Conservation (phyloP, 495 filamentous ascomycete genomes). For the Penicillium macrosclerotiorum region DNA sequence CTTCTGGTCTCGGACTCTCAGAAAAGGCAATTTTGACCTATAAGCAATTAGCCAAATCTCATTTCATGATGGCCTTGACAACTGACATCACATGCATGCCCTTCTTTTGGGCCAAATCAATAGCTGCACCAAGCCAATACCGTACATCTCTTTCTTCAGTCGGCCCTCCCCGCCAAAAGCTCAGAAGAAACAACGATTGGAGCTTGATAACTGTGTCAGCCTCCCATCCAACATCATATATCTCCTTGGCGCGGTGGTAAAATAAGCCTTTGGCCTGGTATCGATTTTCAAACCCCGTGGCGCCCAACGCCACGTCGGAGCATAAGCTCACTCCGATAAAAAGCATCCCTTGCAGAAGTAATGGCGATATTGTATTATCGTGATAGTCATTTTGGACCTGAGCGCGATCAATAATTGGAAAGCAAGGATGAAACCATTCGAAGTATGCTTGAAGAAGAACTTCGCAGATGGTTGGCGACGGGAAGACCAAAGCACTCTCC, state of each 20-base stretch:
- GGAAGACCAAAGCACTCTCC: slow-evolving; percentile 38
- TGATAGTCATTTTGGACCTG: slow-evolving; percentile 25
- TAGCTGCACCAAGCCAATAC: slow-evolving; percentile 44
- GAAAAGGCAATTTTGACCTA: slow-evolving; percentile 38
- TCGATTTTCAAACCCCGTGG: slow-evolving; percentile 31
- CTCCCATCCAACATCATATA: slow-evolving; percentile 45
- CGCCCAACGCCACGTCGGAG: slow-evolving; percentile 28
- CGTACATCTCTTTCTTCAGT: slow-evolving; percentile 41
- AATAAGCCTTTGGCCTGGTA: slow-evolving; percentile 40
- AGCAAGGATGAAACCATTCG: slow-evolving; percentile 47
- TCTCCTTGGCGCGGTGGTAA: slow-evolving; percentile 41
- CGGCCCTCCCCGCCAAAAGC: slow-evolving; percentile 42
- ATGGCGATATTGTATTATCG: slow-evolving; percentile 32
- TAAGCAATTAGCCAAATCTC: slow-evolving; percentile 6
- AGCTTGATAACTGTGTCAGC: slow-evolving; percentile 35
- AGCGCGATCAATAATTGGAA: slow-evolving; percentile 37
- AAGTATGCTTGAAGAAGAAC: slow-evolving; percentile 40
- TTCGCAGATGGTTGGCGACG: slow-evolving; percentile 28
- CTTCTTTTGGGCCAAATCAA: slow-evolving; percentile 40
- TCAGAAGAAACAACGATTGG: slow-evolving; percentile 44
- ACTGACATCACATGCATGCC: slow-evolving; percentile 46
- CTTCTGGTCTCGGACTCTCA: slow-evolving; percentile 28
- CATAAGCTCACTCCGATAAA: slow-evolving; percentile 45
- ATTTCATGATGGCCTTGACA: not conserved
- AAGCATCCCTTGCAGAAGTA: slow-evolving; percentile 41